phyloP scores from a whole-genome alignment of 257 asterid species.

The Forsythia viridissima region DNA sequence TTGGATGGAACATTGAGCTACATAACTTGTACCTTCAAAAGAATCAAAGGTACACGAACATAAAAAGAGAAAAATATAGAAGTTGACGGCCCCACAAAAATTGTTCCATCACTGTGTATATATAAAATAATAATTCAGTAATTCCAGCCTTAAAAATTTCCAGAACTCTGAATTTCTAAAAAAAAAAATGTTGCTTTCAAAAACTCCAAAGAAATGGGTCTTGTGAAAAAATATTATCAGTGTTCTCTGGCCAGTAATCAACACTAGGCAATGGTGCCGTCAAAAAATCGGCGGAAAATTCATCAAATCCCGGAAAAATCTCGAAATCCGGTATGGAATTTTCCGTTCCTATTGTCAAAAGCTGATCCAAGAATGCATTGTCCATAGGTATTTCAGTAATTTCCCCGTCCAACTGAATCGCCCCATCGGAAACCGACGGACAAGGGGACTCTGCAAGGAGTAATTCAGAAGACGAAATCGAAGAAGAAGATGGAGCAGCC shows the following conservation, averaged over 20 bases:
- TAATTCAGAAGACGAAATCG: neutral
- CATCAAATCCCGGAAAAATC: slow-evolving; percentile 64
- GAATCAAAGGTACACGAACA: neutral
- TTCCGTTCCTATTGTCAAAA: slow-evolving; percentile 28
- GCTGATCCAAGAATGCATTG: slow-evolving; percentile 41
- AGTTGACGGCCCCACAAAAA: neutral
- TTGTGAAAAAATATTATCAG: slow-evolving; percentile 40
- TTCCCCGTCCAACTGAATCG: slow-evolving; percentile 34
- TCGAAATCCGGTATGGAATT: slow-evolving; percentile 45
- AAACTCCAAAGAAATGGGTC: slow-evolving; percentile 65
- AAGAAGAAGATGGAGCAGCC: slow-evolving; percentile 27
- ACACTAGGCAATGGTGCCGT: slow-evolving; percentile 29
- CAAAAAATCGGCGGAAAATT: slow-evolving; percentile 38
- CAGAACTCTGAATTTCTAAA: neutral
- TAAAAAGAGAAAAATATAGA: neutral
- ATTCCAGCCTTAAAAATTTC: neutral
- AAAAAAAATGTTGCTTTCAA: slow-evolving; percentile 6
- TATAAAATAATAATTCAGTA: neutral
- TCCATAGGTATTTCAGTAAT: slow-evolving; percentile 51
- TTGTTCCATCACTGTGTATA: neutral
- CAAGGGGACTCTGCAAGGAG: slow-evolving; percentile 44
- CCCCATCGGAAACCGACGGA: slow-evolving; percentile 46
- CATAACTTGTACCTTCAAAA: neutral
- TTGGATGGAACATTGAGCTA: neutral
- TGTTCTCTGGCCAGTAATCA: slow-evolving; percentile 41